A percentile compares a stretch with the other conserved stretches of the same genome.
Evolutionary conservation across 2,329 filamentous ascomycete species (phyloP).

Genomic region (Botryotinia globosa): DNA sequence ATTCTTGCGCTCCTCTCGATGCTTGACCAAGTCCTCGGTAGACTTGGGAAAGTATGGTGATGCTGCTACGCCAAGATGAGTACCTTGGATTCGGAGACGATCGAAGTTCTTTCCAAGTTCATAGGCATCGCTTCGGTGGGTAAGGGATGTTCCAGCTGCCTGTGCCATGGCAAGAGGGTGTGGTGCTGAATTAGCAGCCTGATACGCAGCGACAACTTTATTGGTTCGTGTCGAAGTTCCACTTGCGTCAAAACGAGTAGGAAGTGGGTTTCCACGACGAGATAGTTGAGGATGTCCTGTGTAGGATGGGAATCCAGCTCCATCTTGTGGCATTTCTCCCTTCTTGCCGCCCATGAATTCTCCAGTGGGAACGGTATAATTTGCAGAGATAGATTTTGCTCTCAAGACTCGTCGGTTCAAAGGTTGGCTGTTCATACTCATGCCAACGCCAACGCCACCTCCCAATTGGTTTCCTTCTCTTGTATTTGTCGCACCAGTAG

Average conservation of each 20-base stretch:
- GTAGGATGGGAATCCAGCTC: background rate
- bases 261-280: background rate
- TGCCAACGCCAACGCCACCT: background rate
- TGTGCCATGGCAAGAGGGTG: background rate
- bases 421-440: background rate
- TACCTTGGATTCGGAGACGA: background rate
- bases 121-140: background rate
- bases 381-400: background rate
- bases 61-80: background rate
- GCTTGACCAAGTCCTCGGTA: background rate
- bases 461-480: background rate
- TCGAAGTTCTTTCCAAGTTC: constrained; percentile 5
- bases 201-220: background rate
- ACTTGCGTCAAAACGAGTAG: background rate
- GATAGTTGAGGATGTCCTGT: background rate
- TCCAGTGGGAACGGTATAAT: background rate
- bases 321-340: background rate
- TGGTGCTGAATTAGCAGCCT: background rate
- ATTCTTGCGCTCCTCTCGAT: constrained; percentile 12
- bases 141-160: constrained; percentile 7
- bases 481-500: background rate
- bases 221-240: background rate
- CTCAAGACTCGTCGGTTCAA: background rate
- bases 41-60: background rate
- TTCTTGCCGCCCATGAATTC: background rate